Percentiles rank a stretch among this genome's conserved stretches.
phyloP scores from a whole-genome alignment of 768 basidiomycete genomes.

The Cystofilobasidium bisporidii region DNA sequence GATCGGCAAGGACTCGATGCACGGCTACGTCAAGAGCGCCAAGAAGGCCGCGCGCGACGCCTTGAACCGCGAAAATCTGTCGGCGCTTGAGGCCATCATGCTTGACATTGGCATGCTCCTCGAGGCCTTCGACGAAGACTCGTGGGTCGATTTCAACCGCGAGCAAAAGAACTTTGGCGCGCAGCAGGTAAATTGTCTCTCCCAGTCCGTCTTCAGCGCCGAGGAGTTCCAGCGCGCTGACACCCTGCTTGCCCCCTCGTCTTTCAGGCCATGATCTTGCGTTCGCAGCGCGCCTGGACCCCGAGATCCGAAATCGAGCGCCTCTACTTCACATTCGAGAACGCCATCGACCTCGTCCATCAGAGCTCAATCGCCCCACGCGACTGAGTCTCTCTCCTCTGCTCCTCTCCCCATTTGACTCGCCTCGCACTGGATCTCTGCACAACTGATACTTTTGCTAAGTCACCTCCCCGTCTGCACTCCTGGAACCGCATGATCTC shows the following conservation, averaged over 20 bases:
- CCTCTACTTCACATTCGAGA: constrained; percentile 85
- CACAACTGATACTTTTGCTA: too few species aligned
- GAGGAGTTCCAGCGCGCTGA: too few species aligned
- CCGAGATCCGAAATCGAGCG: constrained; percentile 80
- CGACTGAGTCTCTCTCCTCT: not conserved
- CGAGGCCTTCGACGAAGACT: constrained; percentile 74
- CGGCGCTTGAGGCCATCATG: constrained; percentile 72
- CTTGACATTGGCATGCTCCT: constrained; percentile 76
- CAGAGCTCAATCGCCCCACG: constrained; percentile 30
- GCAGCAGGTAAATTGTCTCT: constrained; percentile 61
- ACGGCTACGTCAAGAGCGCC: constrained; percentile 37
- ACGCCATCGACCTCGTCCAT: constrained; percentile 74
- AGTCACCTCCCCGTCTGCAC: too few species aligned
- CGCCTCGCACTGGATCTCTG: too few species aligned
- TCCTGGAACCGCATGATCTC: too few species aligned
- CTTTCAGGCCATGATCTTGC: constrained; percentile 78
- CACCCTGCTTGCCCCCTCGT: constrained; percentile 16
- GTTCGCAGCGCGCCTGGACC: constrained; percentile 94
- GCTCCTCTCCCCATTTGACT: too few species aligned
- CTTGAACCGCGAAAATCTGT: constrained; percentile 59
- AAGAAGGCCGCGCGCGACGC: constrained; percentile 68
- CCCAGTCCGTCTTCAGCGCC: not conserved
- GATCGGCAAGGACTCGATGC: constrained; percentile 43
- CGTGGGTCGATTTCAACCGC: constrained; percentile 81
- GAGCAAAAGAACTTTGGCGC: constrained; percentile 93